phyloP scores from a whole-genome alignment of 2,329 filamentous ascomycete species.

The Fusarium camptoceras region DNA sequence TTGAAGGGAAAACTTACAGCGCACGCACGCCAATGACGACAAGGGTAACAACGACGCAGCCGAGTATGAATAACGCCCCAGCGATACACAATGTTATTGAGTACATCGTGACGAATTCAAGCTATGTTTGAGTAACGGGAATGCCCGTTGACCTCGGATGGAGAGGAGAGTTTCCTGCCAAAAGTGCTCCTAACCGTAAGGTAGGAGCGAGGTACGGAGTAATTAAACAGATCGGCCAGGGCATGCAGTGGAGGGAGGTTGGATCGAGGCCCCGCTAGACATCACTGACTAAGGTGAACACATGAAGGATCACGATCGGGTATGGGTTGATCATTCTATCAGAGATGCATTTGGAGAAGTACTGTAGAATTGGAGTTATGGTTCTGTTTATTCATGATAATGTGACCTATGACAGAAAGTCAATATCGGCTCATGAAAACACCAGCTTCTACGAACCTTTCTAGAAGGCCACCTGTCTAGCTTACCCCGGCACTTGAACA shows the following conservation, averaged over 20 bases:
- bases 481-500: neutral
- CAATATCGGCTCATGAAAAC: neutral
- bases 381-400: neutral
- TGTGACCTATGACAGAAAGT: neutral
- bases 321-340: neutral
- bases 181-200: neutral
- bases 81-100: conserved; percentile 55
- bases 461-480: neutral
- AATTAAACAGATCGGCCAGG: conserved; percentile 16
- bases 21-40: conserved; percentile 70
- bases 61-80: conserved; percentile 65
- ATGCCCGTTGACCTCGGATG: conserved; percentile 1
- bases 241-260: conserved; percentile 6
- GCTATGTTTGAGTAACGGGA: conserved; percentile 5
- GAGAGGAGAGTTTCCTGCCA: neutral
- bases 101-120: conserved; percentile 40
- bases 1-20: conserved; percentile 58
- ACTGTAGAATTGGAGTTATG: neutral
- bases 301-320: neutral
- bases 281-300: conserved; percentile 2
- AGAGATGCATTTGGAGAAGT: neutral
- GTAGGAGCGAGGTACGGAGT: conserved; percentile 1
- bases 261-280: conserved; percentile 7
- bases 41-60: conserved; percentile 59
- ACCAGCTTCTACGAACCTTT: neutral